These are phyloP conservation scores for Eremothecium coryli DNA, from an alignment of 1,139 yeast species.

Conservation along the genomic window DNA sequence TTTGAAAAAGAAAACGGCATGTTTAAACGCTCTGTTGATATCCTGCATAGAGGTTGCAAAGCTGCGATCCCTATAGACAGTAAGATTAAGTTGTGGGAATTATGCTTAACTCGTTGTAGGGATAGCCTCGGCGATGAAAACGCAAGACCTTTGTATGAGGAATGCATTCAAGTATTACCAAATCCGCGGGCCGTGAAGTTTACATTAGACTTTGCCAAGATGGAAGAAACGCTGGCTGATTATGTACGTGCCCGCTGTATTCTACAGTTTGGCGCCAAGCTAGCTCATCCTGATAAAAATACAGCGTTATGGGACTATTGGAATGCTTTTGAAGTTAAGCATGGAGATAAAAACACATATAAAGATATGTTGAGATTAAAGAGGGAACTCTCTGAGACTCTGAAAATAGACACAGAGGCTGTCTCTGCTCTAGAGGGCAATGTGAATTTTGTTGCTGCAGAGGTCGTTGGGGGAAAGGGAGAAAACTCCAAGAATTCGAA, in stretches of 20 bases:
- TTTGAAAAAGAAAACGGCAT: slow-evolving; percentile 51
- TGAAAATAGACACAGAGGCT: slow-evolving; percentile 32
- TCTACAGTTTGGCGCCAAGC: slow-evolving; percentile 40
- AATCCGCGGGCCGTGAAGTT: slow-evolving; percentile 16
- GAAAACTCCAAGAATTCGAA: slow-evolving; percentile 43
- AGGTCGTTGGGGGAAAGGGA: slow-evolving; percentile 14
- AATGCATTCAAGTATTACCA: slow-evolving; percentile 23
- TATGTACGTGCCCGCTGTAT: slow-evolving; percentile 51
- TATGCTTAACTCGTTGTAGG: slow-evolving; percentile 15
- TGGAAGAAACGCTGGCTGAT: slow-evolving; percentile 24
- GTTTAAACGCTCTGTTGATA: slow-evolving; percentile 35
- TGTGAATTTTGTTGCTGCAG: slow-evolving; percentile 41
- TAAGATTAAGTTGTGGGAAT: slow-evolving; percentile 20
- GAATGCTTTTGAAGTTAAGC: slow-evolving; percentile 62
- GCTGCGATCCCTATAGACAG: slow-evolving; percentile 9
- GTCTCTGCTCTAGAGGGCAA: slow-evolving; percentile 31
- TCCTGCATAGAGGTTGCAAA: slow-evolving; percentile 36
- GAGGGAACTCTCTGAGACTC: slow-evolving; percentile 40
- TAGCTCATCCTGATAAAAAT: slow-evolving; percentile 36
- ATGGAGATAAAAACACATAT: slow-evolving; percentile 64
- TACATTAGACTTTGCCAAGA: slow-evolving; percentile 22
- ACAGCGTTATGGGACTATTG: slow-evolving; percentile 49
- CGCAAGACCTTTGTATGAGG: slow-evolving; percentile 21
- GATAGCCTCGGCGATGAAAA: slow-evolving; percentile 13
- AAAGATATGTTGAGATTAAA: slow-evolving; percentile 67